phyloP scores from a whole-genome alignment of 768 basidiomycete species.

The Lactarius hatsudake region DNA sequence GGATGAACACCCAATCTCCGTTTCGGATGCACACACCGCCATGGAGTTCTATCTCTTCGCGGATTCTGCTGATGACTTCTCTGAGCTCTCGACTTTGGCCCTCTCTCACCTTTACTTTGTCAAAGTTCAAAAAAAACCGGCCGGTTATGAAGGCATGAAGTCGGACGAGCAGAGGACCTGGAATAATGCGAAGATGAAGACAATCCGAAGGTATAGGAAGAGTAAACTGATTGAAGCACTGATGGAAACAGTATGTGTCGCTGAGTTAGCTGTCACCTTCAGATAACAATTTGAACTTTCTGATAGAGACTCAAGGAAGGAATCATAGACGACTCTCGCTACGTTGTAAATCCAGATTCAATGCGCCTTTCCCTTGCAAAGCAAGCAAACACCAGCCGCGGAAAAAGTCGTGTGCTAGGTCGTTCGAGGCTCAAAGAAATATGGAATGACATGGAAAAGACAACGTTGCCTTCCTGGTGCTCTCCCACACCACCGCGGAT shows the following conservation, averaged over 20 bases:
- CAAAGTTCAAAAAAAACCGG: neutral
- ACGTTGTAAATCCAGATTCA: neutral
- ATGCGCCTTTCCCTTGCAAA: neutral
- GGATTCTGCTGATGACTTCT: neutral
- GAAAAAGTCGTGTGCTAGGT: neutral
- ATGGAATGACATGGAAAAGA: conserved; percentile 21
- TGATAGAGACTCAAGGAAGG: neutral
- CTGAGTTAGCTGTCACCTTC: neutral
- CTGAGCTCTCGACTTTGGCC: neutral
- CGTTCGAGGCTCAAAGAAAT: neutral
- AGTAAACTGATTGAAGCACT: neutral
- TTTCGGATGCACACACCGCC: neutral
- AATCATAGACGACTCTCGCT: neutral
- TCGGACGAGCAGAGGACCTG: neutral
- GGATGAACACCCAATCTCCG: neutral
- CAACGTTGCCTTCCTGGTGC: conserved; percentile 31
- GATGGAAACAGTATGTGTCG: neutral
- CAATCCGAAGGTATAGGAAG: neutral
- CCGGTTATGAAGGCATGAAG: neutral
- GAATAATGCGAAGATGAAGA: neutral
- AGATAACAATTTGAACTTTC: neutral
- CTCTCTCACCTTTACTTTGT: neutral
- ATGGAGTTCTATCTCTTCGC: neutral
- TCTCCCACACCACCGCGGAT: conserved; percentile 19
- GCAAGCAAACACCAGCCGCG: neutral